These are phyloP conservation scores for Yarrowia osloensis DNA, from an alignment of 805 yeast genomes.

Conservation along the genomic window DNA sequence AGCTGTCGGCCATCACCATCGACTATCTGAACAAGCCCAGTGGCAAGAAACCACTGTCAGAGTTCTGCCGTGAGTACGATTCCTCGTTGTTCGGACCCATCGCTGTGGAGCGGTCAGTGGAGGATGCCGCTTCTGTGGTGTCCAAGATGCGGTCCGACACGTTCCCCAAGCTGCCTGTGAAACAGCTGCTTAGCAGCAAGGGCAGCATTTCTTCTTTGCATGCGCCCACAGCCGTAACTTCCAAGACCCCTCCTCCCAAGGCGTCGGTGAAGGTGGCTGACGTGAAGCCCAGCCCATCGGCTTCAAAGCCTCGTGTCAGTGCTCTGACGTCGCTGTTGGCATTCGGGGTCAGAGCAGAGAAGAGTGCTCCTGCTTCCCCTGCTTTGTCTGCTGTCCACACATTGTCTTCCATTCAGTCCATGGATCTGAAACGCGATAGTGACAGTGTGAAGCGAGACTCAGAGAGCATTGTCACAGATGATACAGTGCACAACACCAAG, in stretches of 20 bases:
- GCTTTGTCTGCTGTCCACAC: constrained; percentile 15
- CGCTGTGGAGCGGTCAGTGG: constrained; percentile 2
- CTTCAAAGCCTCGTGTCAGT: constrained; percentile 9
- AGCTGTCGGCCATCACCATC: constrained; percentile 67
- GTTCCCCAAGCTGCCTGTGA: constrained; percentile 21
- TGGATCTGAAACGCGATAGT: neutral
- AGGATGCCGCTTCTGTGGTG: constrained; percentile 12
- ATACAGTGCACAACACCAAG: neutral
- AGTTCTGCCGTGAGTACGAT: constrained; percentile 72
- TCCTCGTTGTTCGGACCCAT: constrained; percentile 31
- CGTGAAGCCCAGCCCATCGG: constrained; percentile 6
- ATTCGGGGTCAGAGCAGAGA: constrained; percentile 14
- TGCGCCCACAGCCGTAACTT: neutral
- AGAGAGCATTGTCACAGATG: constrained; percentile 9
- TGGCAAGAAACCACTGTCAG: constrained; percentile 48
- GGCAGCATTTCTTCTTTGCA: neutral
- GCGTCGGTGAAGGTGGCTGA: constrained; percentile 21
- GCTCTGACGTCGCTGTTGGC: constrained; percentile 11
- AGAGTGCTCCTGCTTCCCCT: constrained; percentile 19
- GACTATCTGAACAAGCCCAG: constrained; percentile 52
- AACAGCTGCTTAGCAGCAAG: constrained; percentile 2
- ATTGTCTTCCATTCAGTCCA: neutral
- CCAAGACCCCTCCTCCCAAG: constrained; percentile 11
- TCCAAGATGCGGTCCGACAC: constrained; percentile 20
- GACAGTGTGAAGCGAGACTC: neutral